Evolutionary conservation across 2,329 filamentous ascomycete genomes (phyloP), one percentile per base, ranked within the genome.

Genomic region (Penicillium freii): DNA sequence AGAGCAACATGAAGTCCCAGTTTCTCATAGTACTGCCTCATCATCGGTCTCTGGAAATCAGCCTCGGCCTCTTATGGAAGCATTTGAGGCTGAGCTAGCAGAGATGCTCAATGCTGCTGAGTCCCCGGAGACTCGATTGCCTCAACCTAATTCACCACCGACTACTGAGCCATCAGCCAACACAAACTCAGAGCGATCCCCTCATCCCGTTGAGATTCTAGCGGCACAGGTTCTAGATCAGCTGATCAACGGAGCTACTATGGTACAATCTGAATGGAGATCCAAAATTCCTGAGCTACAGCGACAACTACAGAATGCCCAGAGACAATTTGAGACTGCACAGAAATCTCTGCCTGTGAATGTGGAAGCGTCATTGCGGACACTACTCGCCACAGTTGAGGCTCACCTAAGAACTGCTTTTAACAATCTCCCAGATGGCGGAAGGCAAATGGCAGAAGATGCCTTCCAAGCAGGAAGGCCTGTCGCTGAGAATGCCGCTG

Each of bases 71-170:
- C 67, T 77, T 34, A 61, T 78, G 23, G 70, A 70, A 43, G 73
- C 72, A 15, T 77, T 77, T 42, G 75, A 77, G 50, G 67, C 65
- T 13, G 74, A 77, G 54, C 61, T 78, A 62, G 69, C 73, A 29
- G 73, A 63, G 49, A 64, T 77, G 5, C 62, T 77, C 50, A 54
- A 65, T 46, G 54, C 65, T 31, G 39, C 64, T 17, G 59, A 66
- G 10, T 40, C 56, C 27, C 21, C 56, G 6, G 53, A 56, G 42
- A 50, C 58, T 23, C 49, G 51, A 51, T 45, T 36, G 31, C 27
- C 63, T n/a, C 54, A 58, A n/a, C 43, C 50, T 45, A 59, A 61
- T 27, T 43, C 56, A 15, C 44, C 59, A n/a, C 52, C 50, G 17
- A 31, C 53, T n/a, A 34, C 58, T 25, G 60, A 61, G 29, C 51